Evolutionary conservation across 2,329 filamentous ascomycete genomes (phyloP), one percentile per base, ranked within the genome.

Genomic region (Calonectria pteridis): DNA sequence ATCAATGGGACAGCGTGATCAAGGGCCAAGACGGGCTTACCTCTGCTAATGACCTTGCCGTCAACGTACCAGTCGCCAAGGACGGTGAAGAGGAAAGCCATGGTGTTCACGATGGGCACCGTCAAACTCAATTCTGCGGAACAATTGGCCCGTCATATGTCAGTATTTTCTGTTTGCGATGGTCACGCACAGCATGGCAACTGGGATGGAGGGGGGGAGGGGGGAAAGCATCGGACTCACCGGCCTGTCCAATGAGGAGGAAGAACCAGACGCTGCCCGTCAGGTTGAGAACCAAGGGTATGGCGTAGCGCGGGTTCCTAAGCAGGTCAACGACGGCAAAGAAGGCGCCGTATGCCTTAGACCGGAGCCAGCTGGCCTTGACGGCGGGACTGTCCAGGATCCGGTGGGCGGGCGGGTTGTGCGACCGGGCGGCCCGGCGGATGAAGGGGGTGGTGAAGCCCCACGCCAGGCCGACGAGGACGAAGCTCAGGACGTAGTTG

Each of bases 251-350:
- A 85, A 98, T 96, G 77, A 98, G 87, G 78, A 98, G 85, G 80
- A 98, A 98, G 85, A 98, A 98, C 96, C 96, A 98, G 69, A 98
- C 90, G 82, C 95, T 98, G 35, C 96, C 96, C 3, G 96, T 98
- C 67, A 98, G 86, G 83, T 98, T 98, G 72, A 98, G 85, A 67
- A 98, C 85, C 78, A 98, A 85, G 26, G 96, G 96, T 31, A 98
- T 86, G 7, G 95, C 94, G 84, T 98, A 98, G 23, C 91, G 90
- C 43, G 96, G 96, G 78, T 95, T 95, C 72, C 90, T 88, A 67
- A 98, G 85, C 72, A 98, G 87, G 81, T 98, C 96, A 16, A 92
- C 81, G 1, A 96, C 94, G 4, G 92, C 93, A 82, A 95, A 97
- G 80, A 93, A 91, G 10, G 93, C 88, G 1, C 90, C 90, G 76